These are phyloP conservation scores for Cardamine occulta DNA, from an alignment of 345 rosid genomes.

Conservation along the genomic window DNA sequence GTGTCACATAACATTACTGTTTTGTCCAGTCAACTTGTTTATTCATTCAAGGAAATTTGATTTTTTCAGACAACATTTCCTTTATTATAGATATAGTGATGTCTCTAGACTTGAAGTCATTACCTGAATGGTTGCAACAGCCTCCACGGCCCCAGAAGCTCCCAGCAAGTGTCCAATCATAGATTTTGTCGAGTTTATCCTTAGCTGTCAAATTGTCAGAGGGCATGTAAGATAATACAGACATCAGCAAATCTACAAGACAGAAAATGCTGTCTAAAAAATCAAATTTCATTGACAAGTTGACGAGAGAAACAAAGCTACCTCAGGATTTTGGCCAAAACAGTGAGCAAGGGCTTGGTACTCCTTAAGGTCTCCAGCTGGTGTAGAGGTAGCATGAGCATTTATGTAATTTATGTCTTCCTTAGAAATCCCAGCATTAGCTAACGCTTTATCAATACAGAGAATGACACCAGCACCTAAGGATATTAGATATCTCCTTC, in stretches of 20 bases:
- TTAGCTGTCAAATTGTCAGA: constrained; percentile 52
- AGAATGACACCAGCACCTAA: constrained; percentile 78
- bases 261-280: background rate
- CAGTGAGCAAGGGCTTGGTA: constrained; percentile 74
- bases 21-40: background rate
- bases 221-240: constrained; percentile 28
- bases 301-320: constrained; percentile 31
- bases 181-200: constrained; percentile 86
- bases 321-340: constrained; percentile 82
- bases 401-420: constrained; percentile 81
- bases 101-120: background rate
- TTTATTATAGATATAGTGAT: background rate
- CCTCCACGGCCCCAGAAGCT: constrained; percentile 95
- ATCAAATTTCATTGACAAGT: background rate
- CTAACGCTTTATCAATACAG: constrained; percentile 86
- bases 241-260: background rate
- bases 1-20: constrained; percentile 7
- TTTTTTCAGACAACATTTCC: background rate
- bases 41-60: background rate
- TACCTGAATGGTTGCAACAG: constrained; percentile 86
- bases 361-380: constrained; percentile 86
- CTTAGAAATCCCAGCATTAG: constrained; percentile 65
- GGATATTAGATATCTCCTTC: background rate
- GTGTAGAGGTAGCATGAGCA: constrained; percentile 95
- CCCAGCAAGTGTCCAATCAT: constrained; percentile 95